Conservation (phyloP, 1,139 yeast genomes). For the Kodamaea sp. region DNA sequence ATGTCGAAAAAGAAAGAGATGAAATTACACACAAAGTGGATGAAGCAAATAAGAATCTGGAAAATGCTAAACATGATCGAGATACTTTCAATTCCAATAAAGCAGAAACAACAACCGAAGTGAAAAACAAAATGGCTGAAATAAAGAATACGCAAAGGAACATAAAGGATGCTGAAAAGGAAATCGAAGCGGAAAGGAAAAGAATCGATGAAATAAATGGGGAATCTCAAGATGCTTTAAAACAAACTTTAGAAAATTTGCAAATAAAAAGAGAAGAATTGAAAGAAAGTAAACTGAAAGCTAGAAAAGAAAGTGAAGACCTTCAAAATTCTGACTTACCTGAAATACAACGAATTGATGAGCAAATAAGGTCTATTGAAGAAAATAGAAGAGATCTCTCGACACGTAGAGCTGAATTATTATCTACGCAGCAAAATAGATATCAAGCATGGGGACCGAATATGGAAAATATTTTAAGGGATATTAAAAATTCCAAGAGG, state of each 20-base stretch:
- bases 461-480: conserved; percentile 39
- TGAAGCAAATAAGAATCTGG: conserved; percentile 13
- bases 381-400: conserved; percentile 11
- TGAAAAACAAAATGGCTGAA: conserved; percentile 23
- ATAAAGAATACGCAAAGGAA: conserved; percentile 25
- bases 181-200: conserved; percentile 27
- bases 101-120: conserved; percentile 14
- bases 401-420: conserved; percentile 15
- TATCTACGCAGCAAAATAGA: conserved; percentile 24
- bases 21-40: conserved; percentile 3
- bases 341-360: conserved; percentile 5
- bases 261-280: conserved; percentile 13
- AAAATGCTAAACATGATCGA: conserved; percentile 6
- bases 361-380: conserved; percentile 10
- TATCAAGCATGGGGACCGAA: conserved; percentile 48
- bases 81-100: conserved; percentile 6
- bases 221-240: conserved; percentile 33
- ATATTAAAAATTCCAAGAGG: conserved; percentile 31
- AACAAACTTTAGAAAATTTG: conserved; percentile 13
- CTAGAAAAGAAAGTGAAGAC: conserved; percentile 9
- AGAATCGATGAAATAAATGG: conserved; percentile 39
- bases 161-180: conserved; percentile 19
- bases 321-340: conserved; percentile 9
- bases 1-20: conserved; percentile 16
- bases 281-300: conserved; percentile 7